Conservation (phyloP, 148 eudicot species). For the Arbutus unedo region DNA sequence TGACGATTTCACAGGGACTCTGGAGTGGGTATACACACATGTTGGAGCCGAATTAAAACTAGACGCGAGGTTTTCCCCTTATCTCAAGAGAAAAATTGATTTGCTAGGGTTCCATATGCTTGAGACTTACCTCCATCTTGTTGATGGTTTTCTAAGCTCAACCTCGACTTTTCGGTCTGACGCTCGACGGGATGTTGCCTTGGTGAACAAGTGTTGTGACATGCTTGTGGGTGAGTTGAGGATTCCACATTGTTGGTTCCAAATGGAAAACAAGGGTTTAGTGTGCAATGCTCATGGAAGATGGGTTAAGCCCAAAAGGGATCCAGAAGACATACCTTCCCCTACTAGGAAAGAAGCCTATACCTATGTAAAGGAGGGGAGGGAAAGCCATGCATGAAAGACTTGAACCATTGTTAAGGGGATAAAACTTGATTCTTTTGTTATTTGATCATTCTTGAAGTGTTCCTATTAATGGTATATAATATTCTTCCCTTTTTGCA, state of each 20-base stretch:
- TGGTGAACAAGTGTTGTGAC: slow-evolving; percentile 71
- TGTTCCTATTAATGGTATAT: no score
- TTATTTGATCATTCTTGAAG: neutral
- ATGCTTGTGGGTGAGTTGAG: slow-evolving; percentile 58
- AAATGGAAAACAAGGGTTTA: slow-evolving; percentile 56
- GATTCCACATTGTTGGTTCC: slow-evolving; percentile 65
- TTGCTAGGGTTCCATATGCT: slow-evolving; percentile 58
- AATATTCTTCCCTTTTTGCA: neutral
- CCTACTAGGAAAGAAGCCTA: slow-evolving; percentile 28
- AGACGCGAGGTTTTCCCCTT: slow-evolving; percentile 56
- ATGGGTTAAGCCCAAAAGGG: slow-evolving; percentile 76
- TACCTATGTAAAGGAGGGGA: neutral
- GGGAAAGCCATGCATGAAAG: slow-evolving; percentile 15
- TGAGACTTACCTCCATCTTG: slow-evolving; percentile 64
- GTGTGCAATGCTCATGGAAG: slow-evolving; percentile 53
- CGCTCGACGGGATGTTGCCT: slow-evolving; percentile 58
- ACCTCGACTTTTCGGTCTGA: slow-evolving; percentile 36
- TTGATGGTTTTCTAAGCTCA: slow-evolving; percentile 51
- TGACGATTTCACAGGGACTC: slow-evolving; percentile 50
- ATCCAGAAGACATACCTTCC: slow-evolving; percentile 68
- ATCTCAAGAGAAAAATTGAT: slow-evolving; percentile 52
- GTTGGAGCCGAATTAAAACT: slow-evolving; percentile 64
- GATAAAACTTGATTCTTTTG: neutral
- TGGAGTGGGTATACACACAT: slow-evolving; percentile 70
- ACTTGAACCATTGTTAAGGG: slow-evolving; percentile 10